A percentile compares a stretch with the other conserved stretches of the same genome.
These are phyloP conservation scores for Rubus parviflorus DNA, from an alignment of 306 rosid species.

Conservation along the genomic window DNA sequence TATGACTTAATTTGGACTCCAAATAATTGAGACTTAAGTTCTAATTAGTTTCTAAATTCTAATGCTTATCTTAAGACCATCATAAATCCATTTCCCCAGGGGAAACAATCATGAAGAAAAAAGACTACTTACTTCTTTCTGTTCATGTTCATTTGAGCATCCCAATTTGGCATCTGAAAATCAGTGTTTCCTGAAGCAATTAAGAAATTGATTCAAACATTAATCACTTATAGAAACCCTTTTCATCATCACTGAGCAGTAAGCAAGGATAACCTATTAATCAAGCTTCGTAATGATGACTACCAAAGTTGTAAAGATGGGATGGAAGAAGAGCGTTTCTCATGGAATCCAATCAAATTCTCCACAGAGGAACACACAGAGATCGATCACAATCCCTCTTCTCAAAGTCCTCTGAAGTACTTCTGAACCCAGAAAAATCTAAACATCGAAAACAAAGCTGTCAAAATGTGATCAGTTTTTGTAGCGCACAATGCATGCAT, in stretches of 20 bases:
- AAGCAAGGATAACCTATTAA: not conserved
- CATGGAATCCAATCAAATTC: slow-evolving; percentile 26
- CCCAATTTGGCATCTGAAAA: slow-evolving; percentile 30
- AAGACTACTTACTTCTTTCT: slow-evolving; percentile 38
- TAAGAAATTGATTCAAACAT: not conserved
- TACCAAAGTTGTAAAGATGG: slow-evolving; percentile 38
- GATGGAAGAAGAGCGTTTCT: slow-evolving; percentile 49
- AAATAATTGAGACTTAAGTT: not conserved
- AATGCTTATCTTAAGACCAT: not conserved
- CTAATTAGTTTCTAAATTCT: not conserved
- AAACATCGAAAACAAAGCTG: not conserved
- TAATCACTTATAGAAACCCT: not conserved
- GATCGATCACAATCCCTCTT: not conserved
- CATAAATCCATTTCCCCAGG: not conserved
- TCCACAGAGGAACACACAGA: not conserved
- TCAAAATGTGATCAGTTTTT: not conserved
- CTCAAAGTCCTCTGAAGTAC: not conserved
- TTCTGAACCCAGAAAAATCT: not conserved
- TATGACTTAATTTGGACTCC: not conserved
- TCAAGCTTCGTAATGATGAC: slow-evolving; percentile 3
- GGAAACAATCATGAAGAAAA: not conserved
- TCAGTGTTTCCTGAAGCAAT: slow-evolving; percentile 43
- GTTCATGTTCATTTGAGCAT: slow-evolving; percentile 35
- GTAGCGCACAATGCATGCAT: slow-evolving; percentile 15
- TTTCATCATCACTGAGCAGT: not conserved